Evolutionary conservation across 2,329 filamentous ascomycete species (phyloP), one percentile per base, ranked within the genome.

Genomic region (Aspergillus sp.): DNA sequence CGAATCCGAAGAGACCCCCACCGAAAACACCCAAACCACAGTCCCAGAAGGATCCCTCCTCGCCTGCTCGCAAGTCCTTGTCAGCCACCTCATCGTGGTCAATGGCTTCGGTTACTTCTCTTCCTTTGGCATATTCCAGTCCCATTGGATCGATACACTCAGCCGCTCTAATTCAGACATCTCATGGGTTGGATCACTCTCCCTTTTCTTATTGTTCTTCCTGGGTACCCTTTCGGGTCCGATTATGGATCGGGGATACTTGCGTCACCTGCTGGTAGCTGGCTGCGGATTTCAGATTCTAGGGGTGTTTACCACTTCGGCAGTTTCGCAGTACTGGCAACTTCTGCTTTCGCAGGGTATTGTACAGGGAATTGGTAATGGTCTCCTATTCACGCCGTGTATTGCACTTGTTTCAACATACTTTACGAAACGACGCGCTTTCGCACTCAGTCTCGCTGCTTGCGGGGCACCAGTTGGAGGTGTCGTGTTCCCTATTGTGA

Each of bases 321-420:
- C 74, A 1, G 60, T 67, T 5, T 70, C 58, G 0, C 51, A 58
- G 19, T 77, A 76, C 55, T 77, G 72, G 69, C 73, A 78, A 55
- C 62, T 78, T 0, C 66, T 79, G 25, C 67, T 80, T 4, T 59
- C 72, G 0, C 73, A 76, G 47, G 73, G 71, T 0, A 45, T 75
- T 2, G 66, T 60, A 30, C 60, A 63, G 20, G 74, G 73, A 3
- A 43, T 75, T 7, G 72, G 70, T 0, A 64, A 67, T 48, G 72
- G 73, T 0, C 61, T 64, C 7, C 43, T 74, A 9, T 73, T 73
- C 44, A 67, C 66, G 35, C 72, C 71, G 1, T 51, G 60, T 0
- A 38, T 75, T 5, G 58, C 66, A 3, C 32, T 74, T 1, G 50
- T 71, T 3, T 64, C 60, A 2, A 71, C 69, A 4, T 74, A 74